phyloP scores from a whole-genome alignment of 2,329 filamentous ascomycete genomes.

The Aquanectria penicillioides region DNA sequence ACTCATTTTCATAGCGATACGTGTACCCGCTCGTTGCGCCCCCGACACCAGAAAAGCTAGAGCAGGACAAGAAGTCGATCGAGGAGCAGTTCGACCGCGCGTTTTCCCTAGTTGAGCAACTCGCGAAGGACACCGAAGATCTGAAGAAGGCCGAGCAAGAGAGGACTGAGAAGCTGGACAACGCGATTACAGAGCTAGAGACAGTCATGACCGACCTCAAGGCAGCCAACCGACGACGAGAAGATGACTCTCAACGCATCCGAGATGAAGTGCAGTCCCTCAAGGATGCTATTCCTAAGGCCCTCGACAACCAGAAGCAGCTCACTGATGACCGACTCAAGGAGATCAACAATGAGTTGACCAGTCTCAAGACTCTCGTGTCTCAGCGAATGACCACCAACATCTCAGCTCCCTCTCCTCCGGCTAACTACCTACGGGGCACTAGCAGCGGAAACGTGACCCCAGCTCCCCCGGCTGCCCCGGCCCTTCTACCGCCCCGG shows the following conservation, averaged over 20 bases:
- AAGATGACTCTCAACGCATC: slow-evolving; percentile 87
- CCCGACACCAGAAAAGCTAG: slow-evolving; percentile 90
- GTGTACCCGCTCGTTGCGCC: slow-evolving; percentile 90
- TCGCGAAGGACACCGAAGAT: slow-evolving; percentile 87
- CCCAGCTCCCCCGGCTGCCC: slow-evolving; percentile 38
- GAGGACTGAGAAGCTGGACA: slow-evolving; percentile 84
- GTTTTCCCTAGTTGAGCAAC: slow-evolving; percentile 90
- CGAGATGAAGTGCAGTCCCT: slow-evolving; percentile 86
- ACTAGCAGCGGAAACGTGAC: slow-evolving; percentile 31
- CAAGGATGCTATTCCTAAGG: slow-evolving; percentile 87
- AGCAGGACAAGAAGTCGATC: slow-evolving; percentile 92
- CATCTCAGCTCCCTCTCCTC: slow-evolving; percentile 39
- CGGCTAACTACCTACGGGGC: slow-evolving; percentile 40
- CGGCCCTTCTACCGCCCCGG: slow-evolving; percentile 23
- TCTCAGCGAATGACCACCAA: slow-evolving; percentile 65
- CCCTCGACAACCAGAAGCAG: slow-evolving; percentile 88
- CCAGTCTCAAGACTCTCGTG: slow-evolving; percentile 91
- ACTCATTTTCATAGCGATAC: slow-evolving; percentile 72
- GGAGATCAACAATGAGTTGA: slow-evolving; percentile 87
- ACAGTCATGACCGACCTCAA: slow-evolving; percentile 84
- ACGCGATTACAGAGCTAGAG: slow-evolving; percentile 85
- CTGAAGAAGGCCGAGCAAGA: slow-evolving; percentile 89
- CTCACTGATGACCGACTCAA: slow-evolving; percentile 81
- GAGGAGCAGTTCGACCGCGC: slow-evolving; percentile 94
- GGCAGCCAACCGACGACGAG: slow-evolving; percentile 79